Base-by-base conservation (phyloP, 208 protist species). In the Spongospora subterranea region DNA sequence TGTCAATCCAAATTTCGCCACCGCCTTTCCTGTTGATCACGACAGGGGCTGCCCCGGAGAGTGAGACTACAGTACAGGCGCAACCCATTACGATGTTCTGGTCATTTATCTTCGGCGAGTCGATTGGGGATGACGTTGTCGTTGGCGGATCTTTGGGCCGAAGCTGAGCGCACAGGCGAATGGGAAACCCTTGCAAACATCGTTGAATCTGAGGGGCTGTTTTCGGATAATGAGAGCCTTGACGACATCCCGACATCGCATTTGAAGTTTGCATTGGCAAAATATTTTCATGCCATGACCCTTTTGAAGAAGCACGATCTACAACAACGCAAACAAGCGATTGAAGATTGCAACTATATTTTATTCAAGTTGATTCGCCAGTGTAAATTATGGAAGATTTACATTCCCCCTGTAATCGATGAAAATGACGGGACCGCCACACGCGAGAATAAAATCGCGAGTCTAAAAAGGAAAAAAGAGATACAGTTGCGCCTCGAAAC, bases 151-250 rank as follows among this genome's bases (percentile, higher is more conserved):
- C 71, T 82, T 13, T 82, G 71, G 71, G 17, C 11, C n/a, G 17
- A 35, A 43, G 71, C 71, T 45, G 40, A 35, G 71, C 17, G n/a
- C 6, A 39, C n/a, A 6, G 71, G n/a, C 35, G 40, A 35, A 6
- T 35, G n/a, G 35, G 71, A 6, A 6, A n/a, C 6, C 40, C 40
- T 35, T 20, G 35, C 13, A 6, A n/a, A 6, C 35, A 43, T 82
- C 71, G 71, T 82, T n/a, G 71, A 82, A 20, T 13, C 17, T 6
- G 40, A 45, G 35, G 17, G 71, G 17, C n/a, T 82, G 71, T 82
- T 82, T n/a, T 82, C 71, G n/a, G 11, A 6, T n/a, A 82, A 82
- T 43, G 71, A 82, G 71, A 13, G 17, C 17, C n/a, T 82, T n/a
- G 71, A 82, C 71, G 71, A 82, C 17, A n/a, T 82, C 40, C 35